These are phyloP conservation scores for Chlorella vulgaris DNA, from an alignment of 139 green algal genomes.

Conservation along the genomic window DNA sequence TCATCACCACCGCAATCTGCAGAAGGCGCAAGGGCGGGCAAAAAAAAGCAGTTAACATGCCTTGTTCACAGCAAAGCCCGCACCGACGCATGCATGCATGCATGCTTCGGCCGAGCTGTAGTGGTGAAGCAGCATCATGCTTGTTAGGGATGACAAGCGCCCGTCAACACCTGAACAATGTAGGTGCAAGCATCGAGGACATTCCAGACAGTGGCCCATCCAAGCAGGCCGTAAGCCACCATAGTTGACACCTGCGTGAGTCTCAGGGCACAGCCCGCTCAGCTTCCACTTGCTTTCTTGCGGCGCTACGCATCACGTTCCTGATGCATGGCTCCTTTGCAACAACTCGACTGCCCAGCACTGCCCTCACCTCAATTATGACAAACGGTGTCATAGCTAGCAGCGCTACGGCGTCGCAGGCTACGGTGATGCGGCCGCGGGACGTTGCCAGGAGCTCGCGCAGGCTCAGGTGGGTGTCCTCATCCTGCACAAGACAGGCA, in stretches of 20 bases:
- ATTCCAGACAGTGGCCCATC: slow-evolving; percentile 62
- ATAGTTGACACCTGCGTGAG: slow-evolving; percentile 31
- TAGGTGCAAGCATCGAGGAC: slow-evolving; percentile 56
- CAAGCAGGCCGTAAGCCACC: slow-evolving; percentile 41
- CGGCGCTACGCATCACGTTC: not conserved
- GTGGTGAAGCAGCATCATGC: not conserved
- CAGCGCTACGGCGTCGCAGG: slow-evolving; percentile 12
- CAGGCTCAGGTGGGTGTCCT: not conserved
- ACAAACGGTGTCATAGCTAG: slow-evolving; percentile 58
- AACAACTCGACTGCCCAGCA: not conserved
- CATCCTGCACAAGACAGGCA: not conserved
- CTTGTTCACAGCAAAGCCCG: too few species aligned
- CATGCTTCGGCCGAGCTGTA: not conserved
- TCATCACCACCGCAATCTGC: slow-evolving; percentile 51
- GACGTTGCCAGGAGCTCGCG: not conserved
- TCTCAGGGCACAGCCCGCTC: not conserved
- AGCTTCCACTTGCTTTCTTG: not conserved
- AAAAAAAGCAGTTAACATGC: not conserved
- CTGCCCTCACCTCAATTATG: slow-evolving; percentile 37
- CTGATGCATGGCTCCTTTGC: too few species aligned
- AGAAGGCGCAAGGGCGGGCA: not conserved
- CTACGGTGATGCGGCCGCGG: not conserved
- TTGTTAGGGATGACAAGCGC: not conserved
- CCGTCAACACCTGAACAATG: slow-evolving; percentile 50
- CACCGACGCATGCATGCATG: too few species aligned